A percentile compares a stretch with the other conserved stretches of the same genome.
Evolutionary conservation across 768 basidiomycete genomes (phyloP).

Genomic region (Nidularia pulvinata): DNA sequence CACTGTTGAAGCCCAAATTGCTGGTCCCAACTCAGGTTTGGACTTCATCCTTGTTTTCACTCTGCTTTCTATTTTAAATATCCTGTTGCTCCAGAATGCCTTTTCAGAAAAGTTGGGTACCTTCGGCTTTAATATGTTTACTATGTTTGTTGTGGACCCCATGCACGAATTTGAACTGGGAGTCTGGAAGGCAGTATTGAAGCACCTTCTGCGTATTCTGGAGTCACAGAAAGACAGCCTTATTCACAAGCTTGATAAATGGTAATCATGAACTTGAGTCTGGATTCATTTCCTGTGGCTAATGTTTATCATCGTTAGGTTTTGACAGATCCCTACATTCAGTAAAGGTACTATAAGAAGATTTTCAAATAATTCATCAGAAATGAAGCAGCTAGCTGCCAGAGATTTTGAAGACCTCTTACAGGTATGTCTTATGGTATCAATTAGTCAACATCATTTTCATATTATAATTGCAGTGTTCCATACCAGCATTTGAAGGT

Average conservation of each 20-base stretch:
- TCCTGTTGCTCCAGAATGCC: slow-evolving; percentile 18
- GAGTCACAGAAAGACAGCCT: neutral
- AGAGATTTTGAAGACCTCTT: slow-evolving; percentile 36
- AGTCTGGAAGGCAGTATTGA: slow-evolving; percentile 30
- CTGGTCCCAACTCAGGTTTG: slow-evolving; percentile 8
- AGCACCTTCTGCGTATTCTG: slow-evolving; percentile 32
- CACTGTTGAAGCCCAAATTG: slow-evolving; percentile 3
- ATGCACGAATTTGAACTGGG: slow-evolving; percentile 41
- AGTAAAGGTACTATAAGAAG: slow-evolving; percentile 19
- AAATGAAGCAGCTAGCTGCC: slow-evolving; percentile 28
- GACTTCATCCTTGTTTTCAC: neutral
- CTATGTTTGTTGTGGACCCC: slow-evolving; percentile 27
- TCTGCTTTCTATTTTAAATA: neutral
- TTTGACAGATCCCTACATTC: slow-evolving; percentile 18
- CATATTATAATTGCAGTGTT: neutral
- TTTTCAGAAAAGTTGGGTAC: slow-evolving; percentile 18
- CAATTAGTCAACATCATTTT: neutral
- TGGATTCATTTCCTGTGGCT: no score
- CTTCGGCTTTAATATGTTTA: slow-evolving; percentile 17
- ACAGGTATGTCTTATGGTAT: slow-evolving; percentile 19
- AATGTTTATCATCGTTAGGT: slow-evolving; percentile 7
- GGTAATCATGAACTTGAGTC: neutral
- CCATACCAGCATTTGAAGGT: neutral
- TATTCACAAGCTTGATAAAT: neutral
- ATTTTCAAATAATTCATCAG: slow-evolving; percentile 24